phyloP scores from a whole-genome alignment of 2,329 filamentous ascomycete species.

The Thelonectria blattea region DNA sequence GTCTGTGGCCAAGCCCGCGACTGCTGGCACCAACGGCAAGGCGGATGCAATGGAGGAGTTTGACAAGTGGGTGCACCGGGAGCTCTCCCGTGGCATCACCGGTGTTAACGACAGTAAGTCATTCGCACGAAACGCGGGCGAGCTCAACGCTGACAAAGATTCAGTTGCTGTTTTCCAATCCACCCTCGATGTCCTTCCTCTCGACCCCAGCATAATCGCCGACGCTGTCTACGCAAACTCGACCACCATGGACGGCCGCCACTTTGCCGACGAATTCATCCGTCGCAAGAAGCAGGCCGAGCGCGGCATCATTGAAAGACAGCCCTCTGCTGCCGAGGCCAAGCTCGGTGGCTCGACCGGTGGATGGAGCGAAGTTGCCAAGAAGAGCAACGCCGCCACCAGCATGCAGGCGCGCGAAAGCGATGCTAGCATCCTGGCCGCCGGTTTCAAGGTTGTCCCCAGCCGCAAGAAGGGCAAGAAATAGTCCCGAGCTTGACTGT shows the following conservation, averaged over 20 bases:
- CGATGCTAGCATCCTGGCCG: slow-evolving; percentile 51
- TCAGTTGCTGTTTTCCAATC: slow-evolving; percentile 82
- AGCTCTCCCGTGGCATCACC: slow-evolving; percentile 75
- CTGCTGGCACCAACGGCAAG: slow-evolving; percentile 49
- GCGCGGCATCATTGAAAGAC: slow-evolving; percentile 84
- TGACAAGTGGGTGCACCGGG: slow-evolving; percentile 85
- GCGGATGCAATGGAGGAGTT: slow-evolving; percentile 83
- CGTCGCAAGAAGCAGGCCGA: slow-evolving; percentile 92
- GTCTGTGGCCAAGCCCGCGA: slow-evolving; percentile 57
- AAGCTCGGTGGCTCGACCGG: slow-evolving; percentile 57
- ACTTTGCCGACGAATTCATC: slow-evolving; percentile 94
- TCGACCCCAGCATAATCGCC: slow-evolving; percentile 81
- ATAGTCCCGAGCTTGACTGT: slow-evolving; percentile 44
- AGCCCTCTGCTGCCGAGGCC: slow-evolving; percentile 61
- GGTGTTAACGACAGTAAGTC: slow-evolving; percentile 59
- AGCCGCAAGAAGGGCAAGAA: slow-evolving; percentile 92
- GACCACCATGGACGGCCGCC: slow-evolving; percentile 87
- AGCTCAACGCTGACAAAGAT: slow-evolving; percentile 40
- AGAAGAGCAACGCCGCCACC: slow-evolving; percentile 72
- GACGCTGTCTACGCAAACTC: slow-evolving; percentile 89
- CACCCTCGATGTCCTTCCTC: slow-evolving; percentile 75
- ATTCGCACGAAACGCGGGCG: background rate
- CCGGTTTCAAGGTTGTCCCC: slow-evolving; percentile 88
- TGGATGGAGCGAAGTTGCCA: slow-evolving; percentile 96
- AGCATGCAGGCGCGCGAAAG: slow-evolving; percentile 48